These are phyloP conservation scores for Paecilomyces sp. DNA, from an alignment of 2,329 filamentous ascomycete genomes.

Conservation along the genomic window DNA sequence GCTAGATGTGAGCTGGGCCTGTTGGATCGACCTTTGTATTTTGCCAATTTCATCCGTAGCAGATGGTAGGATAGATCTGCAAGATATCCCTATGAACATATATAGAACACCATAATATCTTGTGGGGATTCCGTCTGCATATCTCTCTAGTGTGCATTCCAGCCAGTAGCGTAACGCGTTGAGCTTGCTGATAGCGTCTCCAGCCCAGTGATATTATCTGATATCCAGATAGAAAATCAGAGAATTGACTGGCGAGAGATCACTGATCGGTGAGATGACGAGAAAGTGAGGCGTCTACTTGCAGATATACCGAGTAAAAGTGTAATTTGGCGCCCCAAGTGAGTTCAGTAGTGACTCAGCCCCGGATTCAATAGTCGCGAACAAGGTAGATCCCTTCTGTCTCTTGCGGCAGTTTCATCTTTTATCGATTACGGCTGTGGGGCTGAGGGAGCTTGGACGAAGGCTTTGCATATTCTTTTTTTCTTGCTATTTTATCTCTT, in stretches of 20 bases:
- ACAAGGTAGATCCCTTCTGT: slow-evolving; percentile 1
- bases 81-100: background rate
- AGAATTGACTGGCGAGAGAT: too few relatives aligned
- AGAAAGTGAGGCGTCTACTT: background rate
- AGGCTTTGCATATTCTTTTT: background rate
- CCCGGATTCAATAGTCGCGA: background rate
- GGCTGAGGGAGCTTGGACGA: background rate
- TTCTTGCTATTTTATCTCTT: background rate
- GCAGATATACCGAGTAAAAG: background rate
- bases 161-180: too few relatives aligned
- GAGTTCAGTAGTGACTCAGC: background rate
- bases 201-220: too few relatives aligned
- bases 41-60: background rate
- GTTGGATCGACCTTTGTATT: background rate
- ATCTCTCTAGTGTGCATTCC: background rate
- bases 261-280: background rate
- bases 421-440: background rate
- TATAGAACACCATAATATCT: background rate
- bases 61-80: background rate
- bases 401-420: background rate
- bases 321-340: background rate
- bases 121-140: background rate
- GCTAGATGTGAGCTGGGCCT: slow-evolving; percentile 26
- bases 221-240: too few relatives aligned
- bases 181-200: too few relatives aligned